Conservation (phyloP, 306 rosid species). For the Biancaea sappan region DNA sequence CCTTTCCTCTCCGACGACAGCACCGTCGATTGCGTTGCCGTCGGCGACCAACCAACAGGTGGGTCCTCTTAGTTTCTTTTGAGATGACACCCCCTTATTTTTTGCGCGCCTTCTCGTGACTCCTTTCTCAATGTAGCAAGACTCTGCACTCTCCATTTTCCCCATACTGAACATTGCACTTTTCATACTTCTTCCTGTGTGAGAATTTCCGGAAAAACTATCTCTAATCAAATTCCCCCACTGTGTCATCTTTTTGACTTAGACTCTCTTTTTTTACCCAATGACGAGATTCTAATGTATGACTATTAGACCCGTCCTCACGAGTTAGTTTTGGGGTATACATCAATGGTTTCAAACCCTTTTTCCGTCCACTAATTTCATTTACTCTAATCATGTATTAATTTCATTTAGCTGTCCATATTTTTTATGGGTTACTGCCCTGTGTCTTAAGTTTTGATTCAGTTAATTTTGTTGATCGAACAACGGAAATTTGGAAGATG, state of each 20-base stretch:
- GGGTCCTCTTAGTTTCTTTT: neutral
- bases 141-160: neutral
- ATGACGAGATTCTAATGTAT: neutral
- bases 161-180: neutral
- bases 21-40: neutral
- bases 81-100: neutral
- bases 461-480: neutral
- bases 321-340: neutral
- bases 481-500: neutral
- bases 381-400: neutral
- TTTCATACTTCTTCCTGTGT: neutral
- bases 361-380: neutral
- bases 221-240: neutral
- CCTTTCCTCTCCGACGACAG: neutral
- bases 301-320: neutral
- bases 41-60: neutral
- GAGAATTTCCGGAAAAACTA: no score
- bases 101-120: neutral
- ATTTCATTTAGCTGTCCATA: neutral
- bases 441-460: neutral
- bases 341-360: neutral
- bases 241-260: neutral
- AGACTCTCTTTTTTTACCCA: neutral
- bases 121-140: neutral
- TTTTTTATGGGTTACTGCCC: conserved; percentile 12